Evolutionary conservation across 192 early-diverging fungal species (phyloP).

Genomic region (Umbelopsis sp.): DNA sequence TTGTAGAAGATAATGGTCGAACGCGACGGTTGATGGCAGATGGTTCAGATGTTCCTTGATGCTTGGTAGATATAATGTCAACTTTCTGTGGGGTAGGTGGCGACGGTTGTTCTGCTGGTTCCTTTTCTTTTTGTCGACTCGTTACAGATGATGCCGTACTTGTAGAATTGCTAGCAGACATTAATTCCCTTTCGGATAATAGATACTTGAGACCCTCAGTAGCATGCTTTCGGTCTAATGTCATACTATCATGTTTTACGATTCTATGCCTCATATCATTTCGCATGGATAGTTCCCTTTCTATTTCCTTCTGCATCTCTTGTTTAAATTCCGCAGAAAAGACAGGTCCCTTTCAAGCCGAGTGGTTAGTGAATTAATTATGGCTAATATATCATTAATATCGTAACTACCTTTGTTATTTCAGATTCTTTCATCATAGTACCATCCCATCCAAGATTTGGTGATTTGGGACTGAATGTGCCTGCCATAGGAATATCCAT

Average conservation of each 20-base stretch:
- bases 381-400: not conserved
- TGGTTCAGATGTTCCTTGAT: not conserved
- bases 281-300: slow-evolving; percentile 34
- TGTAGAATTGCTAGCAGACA: slow-evolving; percentile 19
- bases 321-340: slow-evolving; percentile 50
- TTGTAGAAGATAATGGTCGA: not conserved
- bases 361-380: not conserved
- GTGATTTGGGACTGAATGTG: not conserved
- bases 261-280: slow-evolving; percentile 42
- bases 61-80: not conserved
- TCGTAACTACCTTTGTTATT: slow-evolving; percentile 37
- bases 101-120: not conserved
- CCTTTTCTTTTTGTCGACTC: not conserved
- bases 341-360: slow-evolving; percentile 35
- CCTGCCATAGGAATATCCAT: not conserved
- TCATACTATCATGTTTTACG: slow-evolving; percentile 30
- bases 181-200: slow-evolving; percentile 35
- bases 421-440: slow-evolving; percentile 30
- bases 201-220: slow-evolving; percentile 48
- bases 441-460: slow-evolving; percentile 7
- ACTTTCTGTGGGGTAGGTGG: not conserved
- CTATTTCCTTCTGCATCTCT: slow-evolving; percentile 48
- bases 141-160: slow-evolving; percentile 29
- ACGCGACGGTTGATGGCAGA: not conserved
- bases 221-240: slow-evolving; percentile 31